Conservation (phyloP, 495 filamentous ascomycete species). For the Aspergillus affinis region DNA sequence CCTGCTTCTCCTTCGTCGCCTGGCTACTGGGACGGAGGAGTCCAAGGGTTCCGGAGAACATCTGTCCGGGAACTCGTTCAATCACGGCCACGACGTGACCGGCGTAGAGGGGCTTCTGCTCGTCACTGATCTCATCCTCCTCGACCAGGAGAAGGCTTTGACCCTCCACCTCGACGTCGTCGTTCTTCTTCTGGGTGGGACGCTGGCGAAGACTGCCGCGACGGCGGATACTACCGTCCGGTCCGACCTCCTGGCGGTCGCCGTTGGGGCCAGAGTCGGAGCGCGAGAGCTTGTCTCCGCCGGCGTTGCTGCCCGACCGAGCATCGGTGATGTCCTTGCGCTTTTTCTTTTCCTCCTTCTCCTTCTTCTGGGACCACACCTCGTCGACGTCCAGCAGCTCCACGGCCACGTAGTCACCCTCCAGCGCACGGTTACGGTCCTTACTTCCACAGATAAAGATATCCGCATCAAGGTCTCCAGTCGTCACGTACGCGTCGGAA, state of each 20-base stretch:
- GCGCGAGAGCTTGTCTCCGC: conserved; percentile 63
- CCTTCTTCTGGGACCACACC: conserved; percentile 96
- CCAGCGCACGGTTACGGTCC: conserved; percentile 91
- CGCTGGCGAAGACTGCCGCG: conserved; percentile 94
- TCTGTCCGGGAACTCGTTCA: conserved; percentile 94
- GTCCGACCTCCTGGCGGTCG: conserved; percentile 61
- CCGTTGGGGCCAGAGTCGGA: conserved; percentile 63
- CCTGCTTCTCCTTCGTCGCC: conserved; percentile 99
- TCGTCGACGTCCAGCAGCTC: conserved; percentile 98
- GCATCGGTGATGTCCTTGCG: conserved; percentile 97
- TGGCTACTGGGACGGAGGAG: conserved; percentile 94
- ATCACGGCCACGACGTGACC: conserved; percentile 97
- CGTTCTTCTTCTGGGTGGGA: conserved; percentile 99
- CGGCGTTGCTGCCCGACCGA: conserved; percentile 67
- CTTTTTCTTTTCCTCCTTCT: conserved; percentile 99
- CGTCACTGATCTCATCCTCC: conserved; percentile 98
- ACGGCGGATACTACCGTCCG: conserved; percentile 80
- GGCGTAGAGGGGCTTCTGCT: conserved; percentile 95
- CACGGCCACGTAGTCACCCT: conserved; percentile 92
- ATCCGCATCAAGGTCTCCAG: conserved; percentile 91
- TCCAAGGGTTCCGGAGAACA: conserved; percentile 97
- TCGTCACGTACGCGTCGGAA: conserved; percentile 96
- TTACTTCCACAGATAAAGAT: conserved; percentile 99
- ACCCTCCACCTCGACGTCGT: conserved; percentile 97
- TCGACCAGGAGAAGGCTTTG: conserved; percentile 95